Evolutionary conservation across 768 basidiomycete species (phyloP), one percentile per base, ranked within the genome.

Genomic region (Auriscalpium orientale): DNA sequence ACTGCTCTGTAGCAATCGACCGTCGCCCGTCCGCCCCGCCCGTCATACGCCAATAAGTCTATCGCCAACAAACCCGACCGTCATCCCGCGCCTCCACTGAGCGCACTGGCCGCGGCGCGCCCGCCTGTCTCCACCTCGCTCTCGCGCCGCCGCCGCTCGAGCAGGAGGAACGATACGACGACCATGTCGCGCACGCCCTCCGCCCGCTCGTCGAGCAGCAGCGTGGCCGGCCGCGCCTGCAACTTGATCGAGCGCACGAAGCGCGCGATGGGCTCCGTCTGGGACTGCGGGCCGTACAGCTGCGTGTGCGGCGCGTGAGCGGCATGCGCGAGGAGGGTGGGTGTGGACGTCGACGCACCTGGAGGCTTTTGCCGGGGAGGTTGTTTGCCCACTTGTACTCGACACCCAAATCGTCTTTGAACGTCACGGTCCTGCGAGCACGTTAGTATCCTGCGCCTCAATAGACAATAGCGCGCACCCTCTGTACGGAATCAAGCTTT

Each of bases 111-210:
- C 9, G 6, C 5, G 34, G 58, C 58, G 6, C 21, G 48, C 37
- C 37, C 56, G 37, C 40, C 51, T 8, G 54, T 47, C 13, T 44
- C 36, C 4, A 52, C 55, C 36, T 59, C 58, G 8, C 37, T 49
- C 54, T 56, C 58, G 12, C 60, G 60, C 15, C 58, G 61, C 21
- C 55, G 58, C 46, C 61, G 61, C 35, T 62, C 61, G 16, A 62
- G 18, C 36, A 62, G 18, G n/a, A 62, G 61, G 33, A 62, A 62
- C 46, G 61, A 62, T 8, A 55, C 51, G 20, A 57, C 28, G 38
- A 62, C 53, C 2, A 54, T 21, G 13, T 60, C 55, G 16, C 58
- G 61, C 35, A 59, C 56, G 11, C 49, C 52, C 11, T 60, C 58
- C 35, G 55, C 58, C 20, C 53, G 45, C 49, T 49, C 52, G 36